A percentile compares a stretch with the other conserved stretches of the same genome.
phyloP scores from a whole-genome alignment of 225 moss, liverwort and hornwort species.

The Bryum argenteum region DNA sequence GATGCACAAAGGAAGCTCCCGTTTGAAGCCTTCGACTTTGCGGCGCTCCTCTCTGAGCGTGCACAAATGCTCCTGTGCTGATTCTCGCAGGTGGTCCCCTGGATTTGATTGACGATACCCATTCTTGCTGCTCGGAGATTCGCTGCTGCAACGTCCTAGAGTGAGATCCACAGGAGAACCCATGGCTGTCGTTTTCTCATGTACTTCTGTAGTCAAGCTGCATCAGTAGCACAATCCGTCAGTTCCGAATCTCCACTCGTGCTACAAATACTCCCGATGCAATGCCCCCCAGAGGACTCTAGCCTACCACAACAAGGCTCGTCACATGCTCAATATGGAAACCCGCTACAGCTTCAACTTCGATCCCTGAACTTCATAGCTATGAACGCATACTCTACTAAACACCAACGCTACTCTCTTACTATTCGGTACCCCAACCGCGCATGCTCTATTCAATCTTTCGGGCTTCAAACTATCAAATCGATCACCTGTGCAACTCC shows the following conservation, averaged over 20 bases:
- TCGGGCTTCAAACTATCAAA: not conserved
- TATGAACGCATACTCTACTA: not conserved
- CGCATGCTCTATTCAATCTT: not conserved
- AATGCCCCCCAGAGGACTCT: not conserved
- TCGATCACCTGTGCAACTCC: no score
- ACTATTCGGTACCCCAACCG: not conserved
- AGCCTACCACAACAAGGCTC: slow-evolving; percentile 6
- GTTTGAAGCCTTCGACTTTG: slow-evolving; percentile 96
- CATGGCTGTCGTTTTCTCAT: slow-evolving; percentile 49
- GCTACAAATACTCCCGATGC: not conserved
- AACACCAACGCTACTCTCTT: not conserved
- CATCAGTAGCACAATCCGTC: not conserved
- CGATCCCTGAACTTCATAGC: not conserved
- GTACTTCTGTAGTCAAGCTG: not conserved
- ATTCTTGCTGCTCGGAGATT: slow-evolving; percentile 4
- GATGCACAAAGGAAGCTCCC: slow-evolving; percentile 94
- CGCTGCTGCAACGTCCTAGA: slow-evolving; percentile 47
- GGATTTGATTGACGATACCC: slow-evolving; percentile 23
- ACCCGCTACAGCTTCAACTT: not conserved
- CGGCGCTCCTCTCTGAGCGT: slow-evolving; percentile 78
- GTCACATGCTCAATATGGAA: not conserved
- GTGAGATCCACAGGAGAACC: slow-evolving; percentile 81
- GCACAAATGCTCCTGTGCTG: slow-evolving; percentile 64
- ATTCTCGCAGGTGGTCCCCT: slow-evolving; percentile 35
- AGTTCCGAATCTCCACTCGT: not conserved